Evolutionary conservation across 345 rosid species (phyloP).

Genomic region (Populus alba): DNA sequence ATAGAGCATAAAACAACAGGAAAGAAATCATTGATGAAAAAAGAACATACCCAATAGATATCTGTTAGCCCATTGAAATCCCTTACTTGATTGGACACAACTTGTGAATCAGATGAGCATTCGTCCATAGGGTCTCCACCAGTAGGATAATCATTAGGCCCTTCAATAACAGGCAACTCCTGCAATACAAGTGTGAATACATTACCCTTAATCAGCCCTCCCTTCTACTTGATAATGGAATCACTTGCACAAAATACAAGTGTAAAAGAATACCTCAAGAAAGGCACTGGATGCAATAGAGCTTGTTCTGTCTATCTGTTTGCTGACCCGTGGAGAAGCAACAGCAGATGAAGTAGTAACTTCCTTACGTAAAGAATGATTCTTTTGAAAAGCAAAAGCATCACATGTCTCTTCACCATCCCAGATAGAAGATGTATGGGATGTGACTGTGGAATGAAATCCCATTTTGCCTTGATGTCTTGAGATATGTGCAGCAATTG

Average conservation of each 20-base stretch:
- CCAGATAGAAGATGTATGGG: conserved; percentile 72
- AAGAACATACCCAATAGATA: conserved; percentile 67
- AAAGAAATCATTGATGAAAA: background rate
- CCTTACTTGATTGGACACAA: conserved; percentile 41
- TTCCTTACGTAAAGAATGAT: conserved; percentile 29
- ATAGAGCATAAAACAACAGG: background rate
- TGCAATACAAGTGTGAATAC: conserved; percentile 20
- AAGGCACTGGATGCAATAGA: conserved; percentile 24
- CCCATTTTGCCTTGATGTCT: conserved; percentile 66
- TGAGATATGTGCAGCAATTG: conserved; percentile 91
- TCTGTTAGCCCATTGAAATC: conserved; percentile 61
- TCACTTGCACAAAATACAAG: background rate
- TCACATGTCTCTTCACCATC: conserved; percentile 98
- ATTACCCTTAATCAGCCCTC: conserved; percentile 1
- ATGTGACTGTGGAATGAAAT: conserved; percentile 30
- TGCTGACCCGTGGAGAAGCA: conserved; percentile 31
- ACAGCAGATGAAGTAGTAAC: conserved; percentile 28
- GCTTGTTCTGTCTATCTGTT: conserved; percentile 27
- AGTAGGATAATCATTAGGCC: conserved; percentile 29
- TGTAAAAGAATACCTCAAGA: conserved; percentile 40
- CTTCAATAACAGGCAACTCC: conserved; percentile 42
- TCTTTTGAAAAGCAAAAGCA: conserved; percentile 78
- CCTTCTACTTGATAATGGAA: background rate
- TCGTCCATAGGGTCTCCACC: conserved; percentile 46
- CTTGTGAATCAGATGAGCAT: conserved; percentile 34